Evolutionary conservation across 2,329 filamentous ascomycete species (phyloP).

Genomic region (Hypoxylon sp.): DNA sequence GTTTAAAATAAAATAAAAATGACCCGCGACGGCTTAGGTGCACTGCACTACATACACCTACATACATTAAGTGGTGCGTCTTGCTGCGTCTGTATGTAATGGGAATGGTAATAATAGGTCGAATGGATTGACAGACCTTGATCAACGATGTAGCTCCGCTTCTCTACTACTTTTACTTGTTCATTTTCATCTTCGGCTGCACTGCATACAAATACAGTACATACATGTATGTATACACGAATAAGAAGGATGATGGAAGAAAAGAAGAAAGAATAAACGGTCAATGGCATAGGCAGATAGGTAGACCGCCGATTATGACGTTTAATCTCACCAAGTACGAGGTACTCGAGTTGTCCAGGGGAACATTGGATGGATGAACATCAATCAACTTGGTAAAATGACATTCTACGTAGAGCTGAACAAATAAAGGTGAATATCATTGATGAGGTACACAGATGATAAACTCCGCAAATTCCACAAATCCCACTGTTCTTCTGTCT

Average conservation of each 20-base stretch:
- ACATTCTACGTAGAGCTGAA: no score
- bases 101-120: not conserved
- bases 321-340: constrained; percentile 2
- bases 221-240: no score
- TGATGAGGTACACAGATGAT: constrained; percentile 1
- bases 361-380: constrained; percentile 3
- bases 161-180: no score
- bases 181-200: no score
- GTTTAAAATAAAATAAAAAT: no score
- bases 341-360: constrained; percentile 1
- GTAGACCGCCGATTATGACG: constrained; percentile 21
- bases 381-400: no score
- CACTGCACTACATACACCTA: not conserved
- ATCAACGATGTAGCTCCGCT: no score
- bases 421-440: no score
- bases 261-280: constrained; percentile 4
- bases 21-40: constrained; percentile 15
- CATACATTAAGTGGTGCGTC: no score
- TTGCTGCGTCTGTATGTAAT: constrained; percentile 7
- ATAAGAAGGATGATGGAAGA: not conserved
- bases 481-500: no score
- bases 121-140: no score
- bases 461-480: constrained; percentile 9
- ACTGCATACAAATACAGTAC: no score
- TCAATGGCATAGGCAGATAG: constrained; percentile 6